Evolutionary conservation across 1,284 basidiomycete species (phyloP), one percentile per base, ranked within the genome.

Genomic region (Sutorius eximius): DNA sequence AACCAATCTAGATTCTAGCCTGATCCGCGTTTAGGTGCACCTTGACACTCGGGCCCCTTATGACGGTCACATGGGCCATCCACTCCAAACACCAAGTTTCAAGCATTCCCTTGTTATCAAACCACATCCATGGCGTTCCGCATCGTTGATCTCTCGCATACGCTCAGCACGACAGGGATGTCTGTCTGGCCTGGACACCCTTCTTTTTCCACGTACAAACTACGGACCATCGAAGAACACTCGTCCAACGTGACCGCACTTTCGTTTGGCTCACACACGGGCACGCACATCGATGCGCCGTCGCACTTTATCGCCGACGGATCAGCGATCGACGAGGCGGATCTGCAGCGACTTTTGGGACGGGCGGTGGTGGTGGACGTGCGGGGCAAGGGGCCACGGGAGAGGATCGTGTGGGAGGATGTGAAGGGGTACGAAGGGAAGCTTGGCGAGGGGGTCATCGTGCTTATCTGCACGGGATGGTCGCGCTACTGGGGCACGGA

Each of bases 201-300:
- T n/a, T 16, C 36, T 10, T 64, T 65, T 45, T 49, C 63, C 13
- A 51, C 61, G 33, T 45, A 41, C 45, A 60, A 34, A 30, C 12
- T 56, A 13, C 36, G 30, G 2, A 46, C 40, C 16, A 57, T 61
- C 41, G 52, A 45, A 24, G 41, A 55, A 30, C 12, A 50, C 8
- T 12, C 20, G 15, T 51, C 41, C 16, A 61, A 59, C 16, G 57
- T 66, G 43, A 60, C 62, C n/a, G 52, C 51, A 4, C 53, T 64
- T 36, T 62, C 62, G 29, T 40, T 64, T 3, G 62, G 62, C 20
- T 67, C 62, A 3, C 62, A 64, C 53, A 75, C 73, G 0, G 86
- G 87, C 18, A 89, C 87, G 2, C 87, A 89, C 66, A 75, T 88
- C 59, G 87, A 89, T 64, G 85, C 86, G 1, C 87, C 87, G 0